These are phyloP conservation scores for Chloranthus sessilifolius DNA, from an alignment of 164 flowering plant genomes.

Conservation along the genomic window DNA sequence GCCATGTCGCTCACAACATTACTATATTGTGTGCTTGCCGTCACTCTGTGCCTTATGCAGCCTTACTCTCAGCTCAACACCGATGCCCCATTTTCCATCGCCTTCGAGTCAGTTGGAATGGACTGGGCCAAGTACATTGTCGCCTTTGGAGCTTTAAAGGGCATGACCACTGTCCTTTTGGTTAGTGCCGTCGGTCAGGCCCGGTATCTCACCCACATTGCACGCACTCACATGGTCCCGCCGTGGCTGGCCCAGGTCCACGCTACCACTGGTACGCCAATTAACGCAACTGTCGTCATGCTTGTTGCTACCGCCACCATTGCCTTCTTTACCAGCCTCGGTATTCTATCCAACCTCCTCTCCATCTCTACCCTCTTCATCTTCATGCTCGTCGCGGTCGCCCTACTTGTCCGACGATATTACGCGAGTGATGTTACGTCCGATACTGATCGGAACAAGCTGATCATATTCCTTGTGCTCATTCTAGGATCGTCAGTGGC, in stretches of 20 bases:
- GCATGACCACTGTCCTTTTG: conserved; percentile 52
- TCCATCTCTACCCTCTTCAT: conserved; percentile 57
- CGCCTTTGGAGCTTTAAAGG: conserved; percentile 42
- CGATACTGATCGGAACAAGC: conserved; percentile 23
- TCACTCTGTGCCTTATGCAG: conserved; percentile 48
- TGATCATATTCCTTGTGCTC: conserved; percentile 26
- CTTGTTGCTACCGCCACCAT: conserved; percentile 30
- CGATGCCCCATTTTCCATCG: conserved; percentile 47
- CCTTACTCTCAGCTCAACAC: conserved; percentile 27
- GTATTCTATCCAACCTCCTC: conserved; percentile 41
- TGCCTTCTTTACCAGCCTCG: conserved; percentile 53
- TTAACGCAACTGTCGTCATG: conserved; percentile 53
- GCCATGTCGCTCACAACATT: conserved; percentile 43
- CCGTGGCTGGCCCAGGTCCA: conserved; percentile 42
- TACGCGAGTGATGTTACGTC: conserved; percentile 39
- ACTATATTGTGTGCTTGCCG: conserved; percentile 40
- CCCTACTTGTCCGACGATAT: conserved; percentile 48
- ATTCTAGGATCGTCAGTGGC: conserved; percentile 40
- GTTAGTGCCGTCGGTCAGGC: conserved; percentile 50
- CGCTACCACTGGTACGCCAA: conserved; percentile 43
- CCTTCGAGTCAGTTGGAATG: conserved; percentile 43
- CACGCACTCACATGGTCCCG: conserved; percentile 57
- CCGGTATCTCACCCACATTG: conserved; percentile 61
- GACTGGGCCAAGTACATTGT: conserved; percentile 58
- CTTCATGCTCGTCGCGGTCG: conserved; percentile 50